Conservation (phyloP, 2,329 filamentous ascomycete genomes). For the Fusarium goolgardi region DNA sequence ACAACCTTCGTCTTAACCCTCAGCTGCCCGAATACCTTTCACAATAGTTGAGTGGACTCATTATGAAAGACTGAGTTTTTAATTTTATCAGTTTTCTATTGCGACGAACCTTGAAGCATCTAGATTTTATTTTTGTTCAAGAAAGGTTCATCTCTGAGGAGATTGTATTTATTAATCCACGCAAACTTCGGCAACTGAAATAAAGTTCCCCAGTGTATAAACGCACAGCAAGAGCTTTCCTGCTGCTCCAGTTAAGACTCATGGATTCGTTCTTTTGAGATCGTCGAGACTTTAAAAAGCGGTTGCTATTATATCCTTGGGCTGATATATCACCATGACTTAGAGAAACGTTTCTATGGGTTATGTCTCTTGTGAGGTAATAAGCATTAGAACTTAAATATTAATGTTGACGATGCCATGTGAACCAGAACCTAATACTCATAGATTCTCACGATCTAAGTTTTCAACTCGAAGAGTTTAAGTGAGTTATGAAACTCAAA, state of each 20-base stretch:
- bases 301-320: background rate
- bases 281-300: background rate
- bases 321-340: background rate
- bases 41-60: background rate
- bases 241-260: background rate
- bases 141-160: background rate
- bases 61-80: background rate
- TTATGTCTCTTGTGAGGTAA: background rate
- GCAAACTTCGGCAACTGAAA: no score
- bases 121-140: background rate
- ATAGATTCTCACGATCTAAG: background rate
- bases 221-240: background rate
- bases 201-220: background rate
- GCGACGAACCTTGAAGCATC: background rate
- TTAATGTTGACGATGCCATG: background rate
- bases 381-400: background rate
- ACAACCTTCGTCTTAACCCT: background rate
- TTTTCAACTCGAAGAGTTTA: background rate
- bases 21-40: background rate
- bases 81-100: background rate
- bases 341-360: background rate
- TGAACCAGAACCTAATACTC: background rate
- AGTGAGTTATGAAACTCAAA: background rate
- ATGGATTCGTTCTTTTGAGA: background rate
- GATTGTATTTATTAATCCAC: background rate